Conservation (phyloP, 306 rosid genomes). For the Leucaena leucocephala region DNA sequence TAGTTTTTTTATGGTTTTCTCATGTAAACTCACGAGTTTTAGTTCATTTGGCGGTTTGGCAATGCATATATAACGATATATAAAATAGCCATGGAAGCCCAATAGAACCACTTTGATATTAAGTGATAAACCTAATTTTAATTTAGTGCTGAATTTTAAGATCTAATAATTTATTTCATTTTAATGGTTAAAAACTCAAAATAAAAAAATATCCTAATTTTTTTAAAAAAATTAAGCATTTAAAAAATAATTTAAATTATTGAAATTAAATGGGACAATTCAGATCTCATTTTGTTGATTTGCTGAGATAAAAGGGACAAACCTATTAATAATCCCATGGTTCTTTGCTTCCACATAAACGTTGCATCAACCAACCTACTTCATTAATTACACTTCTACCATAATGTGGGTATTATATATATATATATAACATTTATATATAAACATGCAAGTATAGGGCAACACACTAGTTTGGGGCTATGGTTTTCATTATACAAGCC, state of each 20-base stretch:
- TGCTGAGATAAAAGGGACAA: background rate
- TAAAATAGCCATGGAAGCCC: background rate
- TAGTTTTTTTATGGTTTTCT: no score
- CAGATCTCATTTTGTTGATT: background rate
- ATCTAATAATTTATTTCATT: no score
- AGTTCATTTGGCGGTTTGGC: background rate
- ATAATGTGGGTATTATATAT: background rate
- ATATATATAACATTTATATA: no score
- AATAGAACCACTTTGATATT: background rate
- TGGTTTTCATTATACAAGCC: no score
- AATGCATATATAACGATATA: background rate
- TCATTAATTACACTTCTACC: background rate
- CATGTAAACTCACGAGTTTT: no score
- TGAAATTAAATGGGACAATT: background rate
- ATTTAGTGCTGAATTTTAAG: background rate
- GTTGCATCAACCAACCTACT: background rate
- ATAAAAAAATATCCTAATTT: no score
- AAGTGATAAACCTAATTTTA: slow-evolving; percentile 11
- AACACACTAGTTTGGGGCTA: no score
- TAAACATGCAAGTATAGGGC: no score
- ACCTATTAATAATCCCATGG: slow-evolving; percentile 1
- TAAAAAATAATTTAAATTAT: no score
- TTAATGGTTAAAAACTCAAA: no score
- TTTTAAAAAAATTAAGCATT: no score
- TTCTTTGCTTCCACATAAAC: slow-evolving; percentile 10